Percentiles rank a stretch among this genome's conserved stretches.
These are phyloP conservation scores for Alnus glutinosa DNA, from an alignment of 306 rosid genomes.

Conservation along the genomic window DNA sequence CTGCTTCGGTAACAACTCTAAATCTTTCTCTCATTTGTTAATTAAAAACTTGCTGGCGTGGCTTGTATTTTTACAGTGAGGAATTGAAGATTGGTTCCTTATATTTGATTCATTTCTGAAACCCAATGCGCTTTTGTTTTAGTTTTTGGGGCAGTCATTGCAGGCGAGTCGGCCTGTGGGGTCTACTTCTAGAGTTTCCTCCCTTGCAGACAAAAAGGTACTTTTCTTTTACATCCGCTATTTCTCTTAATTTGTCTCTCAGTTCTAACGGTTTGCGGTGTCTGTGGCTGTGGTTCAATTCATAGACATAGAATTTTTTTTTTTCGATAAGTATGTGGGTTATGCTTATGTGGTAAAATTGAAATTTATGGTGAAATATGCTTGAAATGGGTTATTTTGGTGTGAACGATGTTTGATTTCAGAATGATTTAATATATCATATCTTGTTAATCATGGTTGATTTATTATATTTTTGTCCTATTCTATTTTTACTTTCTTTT, in stretches of 20 bases:
- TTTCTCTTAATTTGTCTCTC: not conserved
- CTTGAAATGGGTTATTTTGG: not conserved
- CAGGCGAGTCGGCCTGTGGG: constrained; percentile 35
- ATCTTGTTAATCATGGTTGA: not conserved
- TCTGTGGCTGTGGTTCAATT: not conserved
- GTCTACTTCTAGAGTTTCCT: constrained; percentile 46
- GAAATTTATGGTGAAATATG: not conserved
- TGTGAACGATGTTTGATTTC: not conserved
- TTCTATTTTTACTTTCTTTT: constrained; percentile 7
- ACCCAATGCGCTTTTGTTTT: constrained; percentile 22
- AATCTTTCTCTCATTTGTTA: not conserved
- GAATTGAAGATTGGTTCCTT: constrained; percentile 10
- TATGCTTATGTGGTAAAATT: not conserved
- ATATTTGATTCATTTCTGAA: constrained; percentile 5
- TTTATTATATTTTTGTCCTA: not conserved
- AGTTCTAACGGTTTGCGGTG: not conserved
- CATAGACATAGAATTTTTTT: not conserved
- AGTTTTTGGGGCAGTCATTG: constrained; percentile 45
- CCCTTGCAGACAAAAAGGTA: constrained; percentile 57
- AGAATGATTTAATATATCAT: not conserved
- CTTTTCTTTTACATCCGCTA: not conserved
- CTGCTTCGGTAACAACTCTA: constrained; percentile 36
- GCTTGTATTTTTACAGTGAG: not conserved
- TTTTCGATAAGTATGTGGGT: not conserved
- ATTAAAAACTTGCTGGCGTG: not conserved